Percentiles rank a stretch among this genome's conserved stretches.
Evolutionary conservation across 495 filamentous ascomycete species (phyloP).

Genomic region (Poronia punctata): DNA sequence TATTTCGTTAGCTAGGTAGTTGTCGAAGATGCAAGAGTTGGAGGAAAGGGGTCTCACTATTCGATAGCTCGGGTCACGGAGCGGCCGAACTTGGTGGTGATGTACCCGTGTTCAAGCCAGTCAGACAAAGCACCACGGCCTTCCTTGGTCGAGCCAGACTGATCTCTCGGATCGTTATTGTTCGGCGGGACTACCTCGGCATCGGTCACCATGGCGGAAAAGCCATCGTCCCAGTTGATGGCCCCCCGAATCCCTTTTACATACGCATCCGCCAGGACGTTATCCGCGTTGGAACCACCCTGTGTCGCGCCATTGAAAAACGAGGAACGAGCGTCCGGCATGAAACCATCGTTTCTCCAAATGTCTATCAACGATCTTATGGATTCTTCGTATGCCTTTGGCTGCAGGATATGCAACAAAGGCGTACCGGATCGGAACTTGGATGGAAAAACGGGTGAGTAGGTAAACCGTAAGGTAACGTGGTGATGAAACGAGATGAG

Average conservation of each 20-base stretch:
- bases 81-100: conserved; percentile 54
- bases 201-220: conserved; percentile 61
- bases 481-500: no score
- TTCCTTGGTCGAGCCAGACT: conserved; percentile 59
- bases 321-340: conserved; percentile 58
- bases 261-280: conserved; percentile 67
- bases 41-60: conserved; percentile 35
- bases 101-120: conserved; percentile 58
- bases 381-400: conserved; percentile 54
- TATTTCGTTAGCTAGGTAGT: conserved; percentile 1
- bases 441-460: no score
- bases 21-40: not conserved
- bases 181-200: conserved; percentile 55
- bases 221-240: conserved; percentile 67
- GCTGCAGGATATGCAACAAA: conserved; percentile 60
- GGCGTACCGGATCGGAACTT: conserved; percentile 56
- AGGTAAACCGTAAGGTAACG: no score
- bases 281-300: conserved; percentile 68
- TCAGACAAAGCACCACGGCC: conserved; percentile 64
- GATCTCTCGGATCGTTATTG: conserved; percentile 54
- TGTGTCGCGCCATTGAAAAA: conserved; percentile 67
- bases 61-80: conserved; percentile 62
- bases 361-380: conserved; percentile 66
- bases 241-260: conserved; percentile 58
- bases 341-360: conserved; percentile 59